Evolutionary conservation across 1,284 basidiomycete species (phyloP), one percentile per base, ranked within the genome.

Genomic region (Cutaneotrichosporon daszewskae): DNA sequence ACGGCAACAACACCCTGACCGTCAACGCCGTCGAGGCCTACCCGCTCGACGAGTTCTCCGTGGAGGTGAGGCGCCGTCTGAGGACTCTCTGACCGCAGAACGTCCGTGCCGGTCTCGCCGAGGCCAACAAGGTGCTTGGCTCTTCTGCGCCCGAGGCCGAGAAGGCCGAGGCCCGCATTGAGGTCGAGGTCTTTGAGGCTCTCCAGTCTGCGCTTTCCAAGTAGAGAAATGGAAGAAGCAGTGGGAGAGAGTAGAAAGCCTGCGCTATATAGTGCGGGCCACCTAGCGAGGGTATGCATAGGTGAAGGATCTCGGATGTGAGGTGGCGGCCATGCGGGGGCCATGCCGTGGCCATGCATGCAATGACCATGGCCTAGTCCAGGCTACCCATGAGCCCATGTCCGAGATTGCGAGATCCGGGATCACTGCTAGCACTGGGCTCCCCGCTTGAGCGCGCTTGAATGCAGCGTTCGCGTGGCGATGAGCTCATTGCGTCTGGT

Each of bases 1-100:
- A 98, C 75, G 88, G 90, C 40, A 91, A 92, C 77, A 99, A 97
- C 80, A 83, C 80, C 60, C 77, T 98, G 49, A 96, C 94, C 33
- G 86, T 98, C 71, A 98, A 98, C 74, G 90, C 86, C 51, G 84
- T 98, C 43, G 95, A 98, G 78, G 95, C 87, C 51, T 94, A 91
- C 61, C 83, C 88, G 34, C 76, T 99, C 26, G 91, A 95, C 52
- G 77, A 84, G 43, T 97, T 72, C 64, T 69, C 69, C 29, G 42
- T 59, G 19, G 68, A 72, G 58, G 68, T 68, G 29, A 37, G 64
- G 54, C 20, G 13, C 14, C 10, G 10, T 10, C 10, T 20, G 16
- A 25, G 27, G 6, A 32, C 35, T 17, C 24, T 9, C 31, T 35
- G 34, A 35, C 22, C 14, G 11, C 59, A 96, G 92, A 87, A 87